Conservation (phyloP, 371 early-diverging fungal species). For the Syncephalastrum sp. region DNA sequence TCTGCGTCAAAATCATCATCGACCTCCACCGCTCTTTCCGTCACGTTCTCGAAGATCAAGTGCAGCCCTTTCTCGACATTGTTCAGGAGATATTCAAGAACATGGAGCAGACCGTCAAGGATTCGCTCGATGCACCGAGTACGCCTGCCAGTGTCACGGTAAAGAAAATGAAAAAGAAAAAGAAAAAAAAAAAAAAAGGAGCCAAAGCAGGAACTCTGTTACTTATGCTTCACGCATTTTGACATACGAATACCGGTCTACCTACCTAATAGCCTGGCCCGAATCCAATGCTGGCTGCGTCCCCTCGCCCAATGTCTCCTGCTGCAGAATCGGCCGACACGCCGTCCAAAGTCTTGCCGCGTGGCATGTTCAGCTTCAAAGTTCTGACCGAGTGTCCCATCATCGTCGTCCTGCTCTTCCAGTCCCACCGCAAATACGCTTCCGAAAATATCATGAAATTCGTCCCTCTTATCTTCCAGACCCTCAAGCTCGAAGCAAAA, state of each 20-base stretch:
- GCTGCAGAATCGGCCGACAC: constrained; percentile 64
- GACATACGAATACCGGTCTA: not conserved
- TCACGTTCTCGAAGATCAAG: constrained; percentile 78
- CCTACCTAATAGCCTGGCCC: constrained; percentile 45
- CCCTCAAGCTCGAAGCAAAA: constrained; percentile 72
- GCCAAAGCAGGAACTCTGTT: not conserved
- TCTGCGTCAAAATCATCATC: constrained; percentile 90
- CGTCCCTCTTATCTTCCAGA: constrained; percentile 87
- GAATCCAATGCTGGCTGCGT: constrained; percentile 52
- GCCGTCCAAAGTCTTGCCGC: constrained; percentile 66
- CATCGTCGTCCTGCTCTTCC: constrained; percentile 94
- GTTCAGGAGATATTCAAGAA: constrained; percentile 91
- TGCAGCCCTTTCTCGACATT: constrained; percentile 87
- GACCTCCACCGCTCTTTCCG: constrained; percentile 91
- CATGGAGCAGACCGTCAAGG: constrained; percentile 82
- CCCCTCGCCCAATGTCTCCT: constrained; percentile 81
- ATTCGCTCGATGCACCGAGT: constrained; percentile 73
- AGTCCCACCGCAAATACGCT: constrained; percentile 80
- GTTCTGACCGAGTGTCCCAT: constrained; percentile 97
- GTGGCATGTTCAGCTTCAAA: constrained; percentile 89
- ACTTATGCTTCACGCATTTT: not conserved
- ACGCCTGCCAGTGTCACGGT: constrained; percentile 60
- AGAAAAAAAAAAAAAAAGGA: too few species aligned
- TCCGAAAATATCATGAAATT: constrained; percentile 79
- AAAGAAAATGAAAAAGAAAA: constrained; percentile 6